phyloP scores from a whole-genome alignment of 2,329 filamentous ascomycete species.

The Fusarium floridanum region DNA sequence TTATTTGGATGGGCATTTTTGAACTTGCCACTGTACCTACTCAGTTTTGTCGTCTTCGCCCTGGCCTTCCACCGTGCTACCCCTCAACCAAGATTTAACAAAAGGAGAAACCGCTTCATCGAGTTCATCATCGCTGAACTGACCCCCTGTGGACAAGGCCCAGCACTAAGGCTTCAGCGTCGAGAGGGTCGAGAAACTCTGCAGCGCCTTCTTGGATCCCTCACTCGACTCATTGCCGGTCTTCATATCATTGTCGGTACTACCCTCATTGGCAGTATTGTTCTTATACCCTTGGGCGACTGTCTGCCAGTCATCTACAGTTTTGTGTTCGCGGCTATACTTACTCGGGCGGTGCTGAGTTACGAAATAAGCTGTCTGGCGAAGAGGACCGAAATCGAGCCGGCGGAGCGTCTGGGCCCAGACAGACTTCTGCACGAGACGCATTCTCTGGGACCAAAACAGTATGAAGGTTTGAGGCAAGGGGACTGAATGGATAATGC shows the following conservation, averaged over 20 bases:
- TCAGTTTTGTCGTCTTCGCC: constrained; percentile 27
- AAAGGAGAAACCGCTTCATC: neutral
- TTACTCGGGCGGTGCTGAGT: constrained; percentile 16
- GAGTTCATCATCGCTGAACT: constrained; percentile 14
- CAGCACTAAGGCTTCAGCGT: neutral
- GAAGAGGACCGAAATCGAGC: constrained; percentile 5
- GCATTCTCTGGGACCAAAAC: constrained; percentile 4
- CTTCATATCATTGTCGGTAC: constrained; percentile 29
- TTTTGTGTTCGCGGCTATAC: constrained; percentile 21
- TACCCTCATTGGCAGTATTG: constrained; percentile 19
- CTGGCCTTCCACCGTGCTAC: constrained; percentile 10
- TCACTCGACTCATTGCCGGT: constrained; percentile 9
- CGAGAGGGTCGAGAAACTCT: neutral
- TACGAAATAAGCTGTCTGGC: constrained; percentile 22
- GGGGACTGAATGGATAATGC: neutral
- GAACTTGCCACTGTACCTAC: constrained; percentile 21
- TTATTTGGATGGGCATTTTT: constrained; percentile 25
- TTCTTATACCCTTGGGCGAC: constrained; percentile 26
- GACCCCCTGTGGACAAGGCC: constrained; percentile 24
- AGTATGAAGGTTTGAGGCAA: constrained; percentile 10
- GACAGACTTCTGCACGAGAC: constrained; percentile 4
- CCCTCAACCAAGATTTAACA: neutral
- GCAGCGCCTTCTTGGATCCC: constrained; percentile 3
- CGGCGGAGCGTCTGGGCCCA: neutral
- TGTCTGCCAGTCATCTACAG: constrained; percentile 27